phyloP scores from a whole-genome alignment of 2,329 filamentous ascomycete species.

The Sordariomycetes sp. region DNA sequence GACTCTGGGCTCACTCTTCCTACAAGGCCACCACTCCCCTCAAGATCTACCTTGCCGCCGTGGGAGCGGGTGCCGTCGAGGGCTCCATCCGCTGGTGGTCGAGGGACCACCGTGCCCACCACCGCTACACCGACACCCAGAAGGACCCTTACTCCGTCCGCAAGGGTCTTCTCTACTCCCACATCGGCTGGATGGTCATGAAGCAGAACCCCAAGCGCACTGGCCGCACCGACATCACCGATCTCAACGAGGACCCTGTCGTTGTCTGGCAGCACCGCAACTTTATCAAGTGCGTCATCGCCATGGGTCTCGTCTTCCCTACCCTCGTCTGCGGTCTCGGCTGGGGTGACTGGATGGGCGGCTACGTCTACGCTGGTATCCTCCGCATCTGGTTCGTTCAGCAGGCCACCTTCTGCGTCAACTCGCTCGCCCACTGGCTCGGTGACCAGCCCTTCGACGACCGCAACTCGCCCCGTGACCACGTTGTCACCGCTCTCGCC shows the following conservation, averaged over 20 bases:
- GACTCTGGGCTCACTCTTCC: slow-evolving; percentile 78
- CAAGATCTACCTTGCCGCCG: slow-evolving; percentile 72
- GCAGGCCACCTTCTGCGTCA: slow-evolving; percentile 89
- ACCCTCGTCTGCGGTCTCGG: slow-evolving; percentile 65
- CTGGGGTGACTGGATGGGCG: slow-evolving; percentile 75
- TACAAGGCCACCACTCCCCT: slow-evolving; percentile 71
- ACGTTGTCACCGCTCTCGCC: slow-evolving; percentile 75
- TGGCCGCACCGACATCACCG: slow-evolving; percentile 80
- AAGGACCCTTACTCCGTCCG: slow-evolving; percentile 88
- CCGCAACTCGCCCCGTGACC: slow-evolving; percentile 83
- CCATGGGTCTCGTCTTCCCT: slow-evolving; percentile 71
- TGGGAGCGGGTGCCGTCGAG: slow-evolving; percentile 75
- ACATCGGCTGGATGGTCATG: slow-evolving; percentile 83
- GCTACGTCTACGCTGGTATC: slow-evolving; percentile 78
- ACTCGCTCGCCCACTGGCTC: slow-evolving; percentile 84
- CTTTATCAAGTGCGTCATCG: slow-evolving; percentile 71
- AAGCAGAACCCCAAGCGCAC: slow-evolving; percentile 89
- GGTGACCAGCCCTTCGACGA: slow-evolving; percentile 90
- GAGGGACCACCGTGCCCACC: slow-evolving; percentile 76
- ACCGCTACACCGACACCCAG: slow-evolving; percentile 86
- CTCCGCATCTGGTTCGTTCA: slow-evolving; percentile 84
- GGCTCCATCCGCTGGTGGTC: slow-evolving; percentile 88
- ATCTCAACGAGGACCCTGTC: slow-evolving; percentile 77
- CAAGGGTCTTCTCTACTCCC: slow-evolving; percentile 75
- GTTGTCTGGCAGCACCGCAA: slow-evolving; percentile 84